phyloP scores from a whole-genome alignment of 1,284 basidiomycete species.

The Irpex rosettiformis region DNA sequence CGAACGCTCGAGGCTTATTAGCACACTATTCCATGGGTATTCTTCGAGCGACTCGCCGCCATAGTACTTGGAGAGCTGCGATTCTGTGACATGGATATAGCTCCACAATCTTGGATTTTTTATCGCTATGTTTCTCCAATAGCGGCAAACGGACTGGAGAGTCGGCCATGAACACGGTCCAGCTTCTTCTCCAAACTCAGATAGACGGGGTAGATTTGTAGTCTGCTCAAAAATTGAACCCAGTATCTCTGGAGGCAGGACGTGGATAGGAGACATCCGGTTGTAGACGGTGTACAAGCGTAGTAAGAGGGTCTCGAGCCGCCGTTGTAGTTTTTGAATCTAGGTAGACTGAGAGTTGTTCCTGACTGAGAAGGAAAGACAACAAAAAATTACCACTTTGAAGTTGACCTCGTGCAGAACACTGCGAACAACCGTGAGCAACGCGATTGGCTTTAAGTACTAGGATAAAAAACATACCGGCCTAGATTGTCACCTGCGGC shows the following conservation, averaged over 20 bases:
- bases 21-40: not conserved
- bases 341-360: not conserved
- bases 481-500: not conserved
- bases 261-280: not conserved
- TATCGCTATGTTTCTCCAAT: not conserved
- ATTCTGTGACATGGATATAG: not conserved
- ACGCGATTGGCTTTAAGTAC: not conserved
- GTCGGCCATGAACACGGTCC: not conserved
- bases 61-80: no score
- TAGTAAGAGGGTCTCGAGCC: not conserved
- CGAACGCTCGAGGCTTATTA: no score
- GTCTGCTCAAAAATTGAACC: not conserved
- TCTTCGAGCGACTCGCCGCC: not conserved
- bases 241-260: not conserved
- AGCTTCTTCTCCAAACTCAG: not conserved
- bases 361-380: not conserved
- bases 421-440: not conserved
- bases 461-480: not conserved
- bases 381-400: not conserved
- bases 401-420: not conserved
- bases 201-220: not conserved
- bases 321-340: not conserved
- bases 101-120: not conserved
- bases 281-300: not conserved
- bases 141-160: not conserved